Percentiles rank a stretch among this genome's conserved stretches.
Evolutionary conservation across 2,329 filamentous ascomycete genomes (phyloP).

Genomic region (Cryphonectria carpinicola): DNA sequence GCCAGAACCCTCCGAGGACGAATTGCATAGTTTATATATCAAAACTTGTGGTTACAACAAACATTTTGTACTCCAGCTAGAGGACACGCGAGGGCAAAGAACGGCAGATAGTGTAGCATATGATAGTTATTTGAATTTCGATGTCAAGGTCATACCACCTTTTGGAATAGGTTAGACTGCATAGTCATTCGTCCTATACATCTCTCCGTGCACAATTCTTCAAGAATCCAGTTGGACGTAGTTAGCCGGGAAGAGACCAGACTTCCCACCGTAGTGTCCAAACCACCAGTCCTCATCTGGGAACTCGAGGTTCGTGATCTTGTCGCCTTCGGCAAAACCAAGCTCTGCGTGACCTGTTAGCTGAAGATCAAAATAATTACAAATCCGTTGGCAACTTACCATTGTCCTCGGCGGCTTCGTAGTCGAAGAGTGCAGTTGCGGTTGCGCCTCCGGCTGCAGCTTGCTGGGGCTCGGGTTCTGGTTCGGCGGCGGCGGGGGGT

Average conservation of each 20-base stretch:
- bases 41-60: too few relatives aligned
- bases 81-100: too few relatives aligned
- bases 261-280: conserved; percentile 77
- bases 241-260: conserved; percentile 82
- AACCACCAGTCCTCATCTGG: conserved; percentile 99
- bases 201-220: neutral
- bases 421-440: conserved; percentile 90
- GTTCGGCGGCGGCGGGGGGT: conserved; percentile 41
- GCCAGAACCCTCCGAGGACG: too few relatives aligned
- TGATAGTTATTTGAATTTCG: neutral
- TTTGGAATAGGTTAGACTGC: conserved; percentile 9
- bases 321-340: conserved; percentile 89
- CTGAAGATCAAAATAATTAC: neutral
- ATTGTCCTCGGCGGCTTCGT: conserved; percentile 96
- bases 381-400: conserved; percentile 47
- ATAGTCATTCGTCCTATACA: neutral
- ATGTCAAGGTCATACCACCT: neutral
- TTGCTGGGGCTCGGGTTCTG: conserved; percentile 45
- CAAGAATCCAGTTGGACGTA: conserved; percentile 63
- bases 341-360: conserved; percentile 55
- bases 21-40: too few relatives aligned
- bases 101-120: neutral
- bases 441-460: conserved; percentile 57
- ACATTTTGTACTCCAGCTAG: too few relatives aligned
- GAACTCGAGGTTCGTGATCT: conserved; percentile 83